Conservation (phyloP, 2,329 filamentous ascomycete genomes). For the Knoxdaviesia capensis region DNA sequence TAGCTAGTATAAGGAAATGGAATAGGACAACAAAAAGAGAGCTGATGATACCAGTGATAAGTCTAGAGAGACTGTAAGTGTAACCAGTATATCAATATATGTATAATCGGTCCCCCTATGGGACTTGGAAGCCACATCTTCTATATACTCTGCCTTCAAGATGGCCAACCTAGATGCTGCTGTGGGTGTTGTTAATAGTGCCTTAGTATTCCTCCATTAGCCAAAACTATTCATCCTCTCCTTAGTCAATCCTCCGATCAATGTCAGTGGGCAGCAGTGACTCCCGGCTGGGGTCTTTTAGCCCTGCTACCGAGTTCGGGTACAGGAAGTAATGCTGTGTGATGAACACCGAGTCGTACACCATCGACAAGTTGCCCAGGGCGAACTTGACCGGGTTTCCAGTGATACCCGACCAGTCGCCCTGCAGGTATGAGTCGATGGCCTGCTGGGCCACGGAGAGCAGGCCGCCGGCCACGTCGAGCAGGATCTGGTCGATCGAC, state of each 20-base stretch:
- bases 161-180: neutral
- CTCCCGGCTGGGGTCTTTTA: slow-evolving; percentile 7
- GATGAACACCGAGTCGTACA: slow-evolving; percentile 77
- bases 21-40: no score
- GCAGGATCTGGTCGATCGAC: slow-evolving; percentile 66
- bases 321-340: slow-evolving; percentile 78
- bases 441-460: slow-evolving; percentile 65
- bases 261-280: slow-evolving; percentile 11
- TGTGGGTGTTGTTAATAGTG: no score
- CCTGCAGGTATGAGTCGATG: slow-evolving; percentile 67
- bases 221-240: neutral
- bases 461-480: slow-evolving; percentile 66
- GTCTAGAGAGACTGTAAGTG: no score
- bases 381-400: slow-evolving; percentile 85
- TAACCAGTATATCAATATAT: no score
- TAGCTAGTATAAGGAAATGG: no score
- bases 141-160: neutral
- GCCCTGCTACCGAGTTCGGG: slow-evolving; percentile 4
- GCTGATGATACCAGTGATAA: no score
- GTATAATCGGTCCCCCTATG: no score
- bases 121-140: neutral
- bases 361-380: slow-evolving; percentile 65
- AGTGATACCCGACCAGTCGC: slow-evolving; percentile 76
- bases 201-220: no score
- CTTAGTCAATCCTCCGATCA: slow-evolving; percentile 6